Evolutionary conservation across 371 early-diverging fungal genomes (phyloP), one percentile per base, ranked within the genome.

Genomic region (Blyttiomyces sp.): DNA sequence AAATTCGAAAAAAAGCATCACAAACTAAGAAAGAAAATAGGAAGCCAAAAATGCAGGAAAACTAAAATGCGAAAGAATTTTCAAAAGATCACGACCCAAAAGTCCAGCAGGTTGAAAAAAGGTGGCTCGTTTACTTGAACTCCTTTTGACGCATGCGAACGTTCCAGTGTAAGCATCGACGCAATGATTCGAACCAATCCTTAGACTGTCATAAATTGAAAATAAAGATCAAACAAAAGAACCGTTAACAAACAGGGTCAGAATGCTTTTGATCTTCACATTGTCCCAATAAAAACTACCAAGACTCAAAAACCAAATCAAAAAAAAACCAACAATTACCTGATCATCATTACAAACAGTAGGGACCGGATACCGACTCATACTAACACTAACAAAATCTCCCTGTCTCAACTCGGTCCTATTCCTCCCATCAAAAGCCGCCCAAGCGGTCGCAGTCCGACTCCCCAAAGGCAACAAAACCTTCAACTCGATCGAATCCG

Each of bases 341-440:
- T 89, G 90, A 16, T 83, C 79, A 35, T 83, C 79, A 63, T 66
- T 54, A 52, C 93, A 93, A 1, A 96, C 84, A 0, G 94, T 93
- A 21, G 93, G 93, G 49, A 95, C 80, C 19, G 95, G 91, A 67
- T 83, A 92, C 46, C 84, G 83, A 30, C 91, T 91, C 26, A 91
- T 82, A 1, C 86, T 88, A 32, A 96, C 86, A 55, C 84, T 84
- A 49, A 96, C 86, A 64, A 86, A 87, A 64, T 96, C 97, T 17
- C 97, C 97, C 54, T 85, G 86, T 54, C 79, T 80, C 53, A 96
- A 73, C 62, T 94, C 94, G 0, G 86, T 83, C 4, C 95, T 79
- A 32, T 86, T 84, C 33, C 94, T 79, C 1, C 97, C 96, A 70
- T 96, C 97, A 70, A 96, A 95, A 35, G 88, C 84, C 2, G 74